Evolutionary conservation across 2,329 filamentous ascomycete genomes (phyloP), one percentile per base, ranked within the genome.

Genomic region (Dothideomycetes sp.): DNA sequence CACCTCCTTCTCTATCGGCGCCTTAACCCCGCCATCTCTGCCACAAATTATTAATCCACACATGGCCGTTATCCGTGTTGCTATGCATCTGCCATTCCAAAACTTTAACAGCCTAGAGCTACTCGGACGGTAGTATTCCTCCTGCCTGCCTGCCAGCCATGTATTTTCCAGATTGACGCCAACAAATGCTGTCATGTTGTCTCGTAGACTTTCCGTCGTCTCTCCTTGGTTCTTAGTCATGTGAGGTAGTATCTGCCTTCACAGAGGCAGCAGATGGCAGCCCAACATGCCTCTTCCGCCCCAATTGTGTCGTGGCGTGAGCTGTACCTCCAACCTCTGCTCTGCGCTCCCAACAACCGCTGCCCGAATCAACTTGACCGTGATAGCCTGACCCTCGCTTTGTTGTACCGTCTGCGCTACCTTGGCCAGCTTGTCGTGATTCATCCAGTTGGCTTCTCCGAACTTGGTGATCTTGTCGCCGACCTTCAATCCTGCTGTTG

Each of bases 331-430:
- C 44, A 91, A 33, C 59, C 57, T 47, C 65, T 64, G 41, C 76
- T 72, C 36, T 68, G 73, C 33, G 80, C 64, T 51, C 71, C 77
- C 47, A 84, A 78, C 19, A 74, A 64, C 32, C 84, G 69, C 35
- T 68, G 69, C 58, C 67, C 77, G 82, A 80, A 63, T 42, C 10
- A 61, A 68, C 55, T 78, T 83, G 42, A 94, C 82, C 12, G 79
- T 64, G 29, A 94, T 74, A 31, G 74, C 69, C 54, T 74, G 74
- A 49, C 82, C 85, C 70, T 94, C 84, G 54, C 86, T 94, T 49
- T 82, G 82, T 56, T 88, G 82, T 1, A 98, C 89, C 44, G 82
- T 81, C 57, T 94, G 83, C n/a, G 80, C 85, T 15, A 98, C 83
- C 63, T 82, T 91, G 49, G 74, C 77, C 31, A 98, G 73, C 52